Percentiles rank a stretch among this genome's conserved stretches.
These are phyloP conservation scores for Purpureocillium lavendulum DNA, from an alignment of 2,329 filamentous ascomycete species.

Conservation along the genomic window DNA sequence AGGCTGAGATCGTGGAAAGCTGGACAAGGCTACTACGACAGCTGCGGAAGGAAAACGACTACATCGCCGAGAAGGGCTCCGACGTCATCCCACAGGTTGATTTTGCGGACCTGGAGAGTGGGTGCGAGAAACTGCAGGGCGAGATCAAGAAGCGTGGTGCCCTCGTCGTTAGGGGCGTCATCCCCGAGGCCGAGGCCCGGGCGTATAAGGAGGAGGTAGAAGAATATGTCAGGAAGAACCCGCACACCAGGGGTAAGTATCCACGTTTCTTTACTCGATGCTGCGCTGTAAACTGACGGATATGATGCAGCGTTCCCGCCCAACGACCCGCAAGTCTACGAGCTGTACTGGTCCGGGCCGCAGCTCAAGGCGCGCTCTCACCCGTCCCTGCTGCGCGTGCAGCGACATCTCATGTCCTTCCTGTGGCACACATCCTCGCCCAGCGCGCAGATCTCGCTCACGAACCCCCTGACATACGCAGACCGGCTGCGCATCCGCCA, in stretches of 20 bases:
- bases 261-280: not conserved
- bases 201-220: constrained; percentile 56
- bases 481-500: constrained; percentile 65
- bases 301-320: constrained; percentile 49
- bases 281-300: not conserved
- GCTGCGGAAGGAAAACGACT: constrained; percentile 37
- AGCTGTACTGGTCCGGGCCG: constrained; percentile 65
- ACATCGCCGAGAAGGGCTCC: constrained; percentile 35
- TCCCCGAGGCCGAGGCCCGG: constrained; percentile 54
- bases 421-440: constrained; percentile 52
- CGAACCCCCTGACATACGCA: constrained; percentile 57
- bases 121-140: constrained; percentile 24
- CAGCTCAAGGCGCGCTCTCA: constrained; percentile 63
- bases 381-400: constrained; percentile 52
- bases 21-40: constrained; percentile 40
- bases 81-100: constrained; percentile 44
- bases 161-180: constrained; percentile 56
- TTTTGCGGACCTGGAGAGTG: constrained; percentile 34
- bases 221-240: constrained; percentile 58
- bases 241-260: constrained; percentile 42
- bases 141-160: constrained; percentile 55
- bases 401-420: constrained; percentile 50
- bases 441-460: constrained; percentile 35
- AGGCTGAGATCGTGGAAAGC: constrained; percentile 34
- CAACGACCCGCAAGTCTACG: constrained; percentile 61